Conservation (phyloP, 1,284 basidiomycete genomes). For the Kwoniella shivajii region DNA sequence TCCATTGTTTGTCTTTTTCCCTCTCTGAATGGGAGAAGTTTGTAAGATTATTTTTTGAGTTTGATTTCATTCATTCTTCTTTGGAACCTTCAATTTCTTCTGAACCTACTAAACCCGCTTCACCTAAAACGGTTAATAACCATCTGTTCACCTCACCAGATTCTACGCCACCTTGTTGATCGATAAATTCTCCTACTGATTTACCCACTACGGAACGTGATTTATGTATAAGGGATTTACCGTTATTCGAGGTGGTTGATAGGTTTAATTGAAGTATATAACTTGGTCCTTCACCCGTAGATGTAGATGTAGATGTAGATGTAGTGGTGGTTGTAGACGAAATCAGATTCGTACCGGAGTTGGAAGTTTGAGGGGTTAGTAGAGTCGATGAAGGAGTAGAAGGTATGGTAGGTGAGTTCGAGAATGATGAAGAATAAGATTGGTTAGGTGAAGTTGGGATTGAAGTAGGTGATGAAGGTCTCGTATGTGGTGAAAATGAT, state of each 20-base stretch:
- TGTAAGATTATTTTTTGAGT: too few species aligned
- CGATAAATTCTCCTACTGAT: constrained; percentile 46
- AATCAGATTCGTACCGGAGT: not conserved
- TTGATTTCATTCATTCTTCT: too few species aligned
- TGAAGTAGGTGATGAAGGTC: constrained; percentile 38
- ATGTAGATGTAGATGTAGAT: not conserved
- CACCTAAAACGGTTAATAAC: constrained; percentile 36
- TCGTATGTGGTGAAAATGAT: constrained; percentile 46
- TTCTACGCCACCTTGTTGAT: constrained; percentile 47
- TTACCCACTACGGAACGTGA: constrained; percentile 39
- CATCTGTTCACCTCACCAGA: constrained; percentile 46
- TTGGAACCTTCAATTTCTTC: too few species aligned
- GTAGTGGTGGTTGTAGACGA: not conserved
- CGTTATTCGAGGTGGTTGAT: constrained; percentile 48
- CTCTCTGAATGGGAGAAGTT: too few species aligned
- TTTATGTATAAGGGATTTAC: constrained; percentile 48
- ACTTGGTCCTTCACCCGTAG: constrained; percentile 28
- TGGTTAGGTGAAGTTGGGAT: constrained; percentile 15
- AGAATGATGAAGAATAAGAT: constrained; percentile 2
- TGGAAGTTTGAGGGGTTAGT: constrained; percentile 6
- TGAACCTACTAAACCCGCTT: constrained; percentile 47
- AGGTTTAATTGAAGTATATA: constrained; percentile 44
- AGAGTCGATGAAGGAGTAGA: constrained; percentile 7
- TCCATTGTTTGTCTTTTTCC: too few species aligned
- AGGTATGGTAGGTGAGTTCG: not conserved